Base-by-base conservation (phyloP, 768 basidiomycete species). In the Russula compacta region DNA sequence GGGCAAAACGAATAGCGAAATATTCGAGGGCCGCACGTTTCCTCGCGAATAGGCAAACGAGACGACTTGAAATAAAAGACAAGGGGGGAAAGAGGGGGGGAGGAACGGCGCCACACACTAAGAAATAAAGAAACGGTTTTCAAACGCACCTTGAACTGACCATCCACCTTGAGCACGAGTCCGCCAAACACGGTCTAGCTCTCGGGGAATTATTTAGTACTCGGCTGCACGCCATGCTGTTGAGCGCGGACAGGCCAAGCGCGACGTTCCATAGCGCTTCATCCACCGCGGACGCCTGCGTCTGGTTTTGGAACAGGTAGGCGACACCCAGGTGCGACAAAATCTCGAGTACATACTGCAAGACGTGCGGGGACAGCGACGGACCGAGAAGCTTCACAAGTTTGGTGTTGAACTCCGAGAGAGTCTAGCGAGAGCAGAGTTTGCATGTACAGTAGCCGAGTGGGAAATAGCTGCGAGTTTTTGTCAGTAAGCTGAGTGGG, bases 381-480 rank as follows among this genome's bases (percentile, higher is more conserved):
- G 91, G 87, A 0, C 91, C 90, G 21, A 95, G 83, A 53, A 92
- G 82, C 68, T 84, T 84, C 9, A 82, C 81, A 44, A 95, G 87
- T 73, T 91, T 92, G 73, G 89, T 85, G 76, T 95, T 95, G 35
- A 91, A 83, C 69, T 92, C 91, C 17, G 89, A 89, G 43, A 95
- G 80, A 50, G 94, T 87, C 69, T 95, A 93, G 83, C 38, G 92
- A 91, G 56, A 92, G 82, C 39, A 94, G 81, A 11, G 89, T 89
- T 73, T 95, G 88, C 66, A 89, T 86, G 70, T 95, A 95, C 72
- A n/a, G n/a, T n/a, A n/a, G n/a, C 95, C 92, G 57, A 95, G 72
- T 2, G 86, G 77, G 73, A 29, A 94, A 95, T n/a, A 93, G 88
- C 92, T 93, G 24, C 24, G 3, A 29, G 3, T 29, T 64, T 55